Conservation (phyloP, 2,329 filamentous ascomycete species). For the Tolypocladium amazonense region DNA sequence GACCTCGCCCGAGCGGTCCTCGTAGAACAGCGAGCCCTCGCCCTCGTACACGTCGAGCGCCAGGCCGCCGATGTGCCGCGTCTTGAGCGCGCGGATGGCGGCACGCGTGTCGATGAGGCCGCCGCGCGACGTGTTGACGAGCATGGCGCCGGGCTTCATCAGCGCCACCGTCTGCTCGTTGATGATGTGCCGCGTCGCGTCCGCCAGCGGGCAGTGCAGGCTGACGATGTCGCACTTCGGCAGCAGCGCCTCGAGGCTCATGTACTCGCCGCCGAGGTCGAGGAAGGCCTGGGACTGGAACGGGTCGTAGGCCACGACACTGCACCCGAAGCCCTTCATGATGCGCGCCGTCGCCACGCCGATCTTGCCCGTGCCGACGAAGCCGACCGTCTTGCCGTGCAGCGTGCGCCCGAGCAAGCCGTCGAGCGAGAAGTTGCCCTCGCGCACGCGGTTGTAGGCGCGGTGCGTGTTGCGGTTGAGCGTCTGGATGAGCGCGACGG, state of each 20-base stretch:
- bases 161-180: constrained; percentile 37
- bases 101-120: constrained; percentile 50
- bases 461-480: constrained; percentile 58
- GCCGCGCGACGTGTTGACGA: constrained; percentile 60
- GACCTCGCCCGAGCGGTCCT: constrained; percentile 53
- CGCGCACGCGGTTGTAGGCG: constrained; percentile 56
- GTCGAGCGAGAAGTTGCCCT: constrained; percentile 57
- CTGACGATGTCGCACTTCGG: constrained; percentile 48
- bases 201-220: constrained; percentile 55
- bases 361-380: constrained; percentile 56
- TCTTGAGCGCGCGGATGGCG: constrained; percentile 51
- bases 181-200: constrained; percentile 49
- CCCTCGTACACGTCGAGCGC: constrained; percentile 61
- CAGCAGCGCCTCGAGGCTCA: constrained; percentile 43
- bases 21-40: constrained; percentile 53
- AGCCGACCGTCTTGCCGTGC: constrained; percentile 53
- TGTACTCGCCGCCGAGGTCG: constrained; percentile 42
- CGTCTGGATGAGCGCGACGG: constrained; percentile 56
- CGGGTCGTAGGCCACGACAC: constrained; percentile 50
- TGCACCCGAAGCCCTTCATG: constrained; percentile 54
- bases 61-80: constrained; percentile 46
- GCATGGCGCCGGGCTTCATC: constrained; percentile 49
- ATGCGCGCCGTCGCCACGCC: constrained; percentile 52
- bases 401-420: constrained; percentile 53
- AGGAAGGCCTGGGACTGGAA: constrained; percentile 37